phyloP scores from a whole-genome alignment of 345 rosid species.

The Nephelium lappaceum region DNA sequence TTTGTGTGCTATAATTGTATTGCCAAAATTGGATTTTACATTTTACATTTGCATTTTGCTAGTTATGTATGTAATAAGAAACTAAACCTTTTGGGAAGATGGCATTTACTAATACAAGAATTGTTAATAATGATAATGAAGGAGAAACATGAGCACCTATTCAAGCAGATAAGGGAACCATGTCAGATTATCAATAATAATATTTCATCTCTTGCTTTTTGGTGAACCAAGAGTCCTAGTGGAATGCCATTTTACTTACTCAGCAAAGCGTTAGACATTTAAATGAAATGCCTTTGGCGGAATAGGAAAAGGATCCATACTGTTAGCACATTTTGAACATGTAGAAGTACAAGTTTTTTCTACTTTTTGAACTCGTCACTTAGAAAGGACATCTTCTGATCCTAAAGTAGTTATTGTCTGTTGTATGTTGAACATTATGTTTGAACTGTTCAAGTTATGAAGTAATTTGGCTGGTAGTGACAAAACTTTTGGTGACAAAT shows the following conservation, averaged over 20 bases:
- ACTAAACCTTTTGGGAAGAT: not conserved
- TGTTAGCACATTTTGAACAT: not conserved
- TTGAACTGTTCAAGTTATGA: not conserved
- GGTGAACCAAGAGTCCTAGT: too few relatives aligned
- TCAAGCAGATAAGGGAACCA: too few relatives aligned
- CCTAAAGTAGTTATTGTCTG: not conserved
- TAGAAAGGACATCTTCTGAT: not conserved
- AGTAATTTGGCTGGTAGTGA: constrained; percentile 6
- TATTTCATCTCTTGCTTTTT: too few relatives aligned
- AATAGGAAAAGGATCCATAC: too few relatives aligned
- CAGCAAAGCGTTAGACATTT: too few relatives aligned
- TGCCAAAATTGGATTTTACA: not conserved
- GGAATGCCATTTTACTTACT: too few relatives aligned
- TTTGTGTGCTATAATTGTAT: not conserved
- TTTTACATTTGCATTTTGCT: not conserved
- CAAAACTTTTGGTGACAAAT: constrained; percentile 20
- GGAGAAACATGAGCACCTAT: not conserved
- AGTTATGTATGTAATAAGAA: not conserved
- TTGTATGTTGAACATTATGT: not conserved
- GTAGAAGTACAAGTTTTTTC: not conserved
- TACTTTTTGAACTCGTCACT: not conserved
- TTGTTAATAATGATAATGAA: not conserved
- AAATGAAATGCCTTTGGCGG: too few relatives aligned
- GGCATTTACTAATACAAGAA: not conserved
- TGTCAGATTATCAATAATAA: too few relatives aligned